These are phyloP conservation scores for Beauveria bassiana DNA, from an alignment of 2,329 filamentous ascomycete genomes.

Conservation along the genomic window DNA sequence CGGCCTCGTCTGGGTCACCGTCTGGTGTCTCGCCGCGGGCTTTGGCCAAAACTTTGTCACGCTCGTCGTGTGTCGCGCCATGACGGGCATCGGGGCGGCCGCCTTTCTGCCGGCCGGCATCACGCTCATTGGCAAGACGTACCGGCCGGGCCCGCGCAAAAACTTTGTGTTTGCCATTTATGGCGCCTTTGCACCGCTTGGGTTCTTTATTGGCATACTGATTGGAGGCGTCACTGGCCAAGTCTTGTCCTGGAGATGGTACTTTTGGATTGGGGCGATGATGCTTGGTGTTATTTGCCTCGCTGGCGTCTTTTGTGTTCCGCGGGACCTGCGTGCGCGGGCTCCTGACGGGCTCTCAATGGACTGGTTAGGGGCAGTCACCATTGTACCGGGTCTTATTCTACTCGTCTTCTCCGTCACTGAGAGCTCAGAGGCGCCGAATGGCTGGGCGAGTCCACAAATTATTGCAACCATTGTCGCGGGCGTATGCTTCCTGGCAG, in stretches of 20 bases:
- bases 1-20: slow-evolving; percentile 50
- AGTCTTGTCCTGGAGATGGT: slow-evolving; percentile 55
- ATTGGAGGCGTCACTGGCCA: slow-evolving; percentile 55
- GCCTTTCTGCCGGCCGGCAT: slow-evolving; percentile 62
- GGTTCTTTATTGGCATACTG: slow-evolving; percentile 57
- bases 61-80: slow-evolving; percentile 59
- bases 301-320: neutral
- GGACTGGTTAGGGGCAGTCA: slow-evolving; percentile 52
- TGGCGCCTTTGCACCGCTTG: slow-evolving; percentile 45
- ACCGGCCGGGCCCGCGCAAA: slow-evolving; percentile 61
- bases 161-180: slow-evolving; percentile 55
- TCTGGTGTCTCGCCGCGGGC: slow-evolving; percentile 59
- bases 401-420: slow-evolving; percentile 64
- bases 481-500: slow-evolving; percentile 44
- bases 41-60: slow-evolving; percentile 57
- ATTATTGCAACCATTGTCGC: slow-evolving; percentile 52
- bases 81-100: slow-evolving; percentile 61
- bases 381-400: slow-evolving; percentile 50
- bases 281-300: slow-evolving; percentile 32
- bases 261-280: slow-evolving; percentile 55
- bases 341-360: neutral
- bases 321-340: neutral
- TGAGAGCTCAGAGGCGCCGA: slow-evolving; percentile 52
- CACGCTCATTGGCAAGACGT: slow-evolving; percentile 56
- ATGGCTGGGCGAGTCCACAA: slow-evolving; percentile 58